Evolutionary conservation across 768 basidiomycete species (phyloP).

Genomic region (Mycena haematopus): DNA sequence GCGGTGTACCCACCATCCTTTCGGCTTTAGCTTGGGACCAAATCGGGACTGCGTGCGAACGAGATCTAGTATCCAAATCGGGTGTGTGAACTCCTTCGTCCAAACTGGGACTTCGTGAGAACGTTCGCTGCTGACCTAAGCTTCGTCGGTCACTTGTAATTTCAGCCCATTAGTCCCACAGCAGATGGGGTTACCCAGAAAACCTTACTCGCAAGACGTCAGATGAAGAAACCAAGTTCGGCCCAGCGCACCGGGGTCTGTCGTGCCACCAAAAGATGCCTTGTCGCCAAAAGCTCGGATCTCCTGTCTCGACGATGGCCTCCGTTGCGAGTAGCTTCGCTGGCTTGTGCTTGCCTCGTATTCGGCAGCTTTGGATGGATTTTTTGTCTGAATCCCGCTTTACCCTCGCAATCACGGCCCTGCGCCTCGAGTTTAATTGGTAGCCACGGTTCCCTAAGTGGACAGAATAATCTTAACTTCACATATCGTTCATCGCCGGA

Average conservation of each 20-base stretch:
- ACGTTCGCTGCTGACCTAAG: neutral
- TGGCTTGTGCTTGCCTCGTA: neutral
- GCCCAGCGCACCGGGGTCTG: conserved; percentile 13
- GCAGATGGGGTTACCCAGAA: conserved; percentile 12
- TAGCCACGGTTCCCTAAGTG: neutral
- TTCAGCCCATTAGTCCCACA: conserved; percentile 3
- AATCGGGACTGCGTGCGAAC: conserved; percentile 7
- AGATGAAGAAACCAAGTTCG: conserved; percentile 5
- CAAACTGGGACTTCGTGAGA: conserved; percentile 16
- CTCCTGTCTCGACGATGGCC: neutral
- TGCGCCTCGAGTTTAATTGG: neutral
- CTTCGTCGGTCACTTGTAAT: conserved; percentile 4
- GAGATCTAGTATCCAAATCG: conserved; percentile 12
- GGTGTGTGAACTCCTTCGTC: conserved; percentile 18
- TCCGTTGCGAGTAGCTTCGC: neutral
- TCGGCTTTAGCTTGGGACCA: conserved; percentile 6
- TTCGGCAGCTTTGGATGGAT: neutral
- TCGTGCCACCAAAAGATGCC: conserved; percentile 3
- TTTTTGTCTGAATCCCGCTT: neutral
- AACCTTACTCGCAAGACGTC: conserved; percentile 5
- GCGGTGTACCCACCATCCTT: conserved; percentile 10
- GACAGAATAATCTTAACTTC: neutral
- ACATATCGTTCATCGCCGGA: neutral
- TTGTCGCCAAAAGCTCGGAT: conserved; percentile 7
- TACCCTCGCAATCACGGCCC: neutral